Evolutionary conservation across 352 stramenopile genomes (phyloP).

Genomic region (Phytopythium boreale): DNA sequence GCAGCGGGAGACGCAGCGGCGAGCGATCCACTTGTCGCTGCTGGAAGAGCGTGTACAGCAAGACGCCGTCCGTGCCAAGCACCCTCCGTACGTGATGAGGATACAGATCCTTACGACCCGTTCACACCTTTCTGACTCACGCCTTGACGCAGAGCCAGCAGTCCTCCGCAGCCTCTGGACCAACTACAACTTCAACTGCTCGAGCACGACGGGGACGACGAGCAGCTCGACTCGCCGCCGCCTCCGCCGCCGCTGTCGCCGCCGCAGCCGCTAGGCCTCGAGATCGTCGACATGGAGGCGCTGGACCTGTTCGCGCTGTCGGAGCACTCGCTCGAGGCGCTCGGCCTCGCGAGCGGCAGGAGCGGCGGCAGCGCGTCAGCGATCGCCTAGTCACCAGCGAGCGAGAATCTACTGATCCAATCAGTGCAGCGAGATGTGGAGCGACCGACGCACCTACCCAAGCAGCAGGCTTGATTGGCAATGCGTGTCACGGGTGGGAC

Average conservation of each 20-base stretch:
- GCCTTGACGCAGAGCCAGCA: neutral
- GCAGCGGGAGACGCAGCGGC: constrained; percentile 56
- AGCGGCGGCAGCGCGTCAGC: neutral
- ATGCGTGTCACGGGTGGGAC: neutral
- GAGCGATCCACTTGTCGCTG: constrained; percentile 50
- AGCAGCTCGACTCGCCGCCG: neutral
- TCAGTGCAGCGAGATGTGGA: no score
- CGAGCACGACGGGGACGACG: neutral
- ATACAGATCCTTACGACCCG: no score
- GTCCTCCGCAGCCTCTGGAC: neutral
- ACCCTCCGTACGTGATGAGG: neutral
- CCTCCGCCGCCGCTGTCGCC: neutral
- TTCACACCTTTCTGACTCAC: neutral
- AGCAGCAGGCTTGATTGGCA: neutral
- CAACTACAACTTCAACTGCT: neutral
- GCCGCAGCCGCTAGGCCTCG: neutral
- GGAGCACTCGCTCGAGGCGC: constrained; percentile 12
- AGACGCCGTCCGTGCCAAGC: neutral
- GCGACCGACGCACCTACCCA: neutral
- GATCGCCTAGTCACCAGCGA: neutral
- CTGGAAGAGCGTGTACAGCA: constrained; percentile 25
- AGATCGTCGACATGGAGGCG: constrained; percentile 21
- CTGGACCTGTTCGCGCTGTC: constrained; percentile 29
- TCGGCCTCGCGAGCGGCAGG: constrained; percentile 1
- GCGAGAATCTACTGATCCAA: neutral